These are phyloP conservation scores for Cornus suecica DNA, from an alignment of 148 eudicot species.

Conservation along the genomic window DNA sequence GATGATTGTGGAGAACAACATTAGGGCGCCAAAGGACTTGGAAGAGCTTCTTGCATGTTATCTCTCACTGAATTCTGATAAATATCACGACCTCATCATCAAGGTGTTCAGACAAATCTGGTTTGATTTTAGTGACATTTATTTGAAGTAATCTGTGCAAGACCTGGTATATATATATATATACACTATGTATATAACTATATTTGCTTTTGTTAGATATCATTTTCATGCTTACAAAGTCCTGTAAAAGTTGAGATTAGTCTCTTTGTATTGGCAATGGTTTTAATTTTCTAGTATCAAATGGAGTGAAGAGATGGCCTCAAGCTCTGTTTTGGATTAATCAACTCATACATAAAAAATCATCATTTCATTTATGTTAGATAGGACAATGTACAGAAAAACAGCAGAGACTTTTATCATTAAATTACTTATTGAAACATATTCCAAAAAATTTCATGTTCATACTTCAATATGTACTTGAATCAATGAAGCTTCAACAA, in stretches of 20 bases:
- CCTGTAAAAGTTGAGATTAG: background rate
- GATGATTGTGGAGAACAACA: constrained; percentile 76
- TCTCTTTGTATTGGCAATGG: background rate
- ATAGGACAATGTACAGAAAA: too few relatives aligned
- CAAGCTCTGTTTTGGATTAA: background rate
- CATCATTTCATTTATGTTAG: too few relatives aligned
- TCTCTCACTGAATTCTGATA: constrained; percentile 68
- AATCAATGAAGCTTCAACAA: too few relatives aligned
- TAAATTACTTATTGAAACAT: too few relatives aligned
- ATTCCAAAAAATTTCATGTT: too few relatives aligned
- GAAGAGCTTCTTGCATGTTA: constrained; percentile 85
- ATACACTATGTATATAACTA: background rate
- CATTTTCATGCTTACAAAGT: background rate
- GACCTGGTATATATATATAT: background rate
- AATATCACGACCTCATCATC: constrained; percentile 79
- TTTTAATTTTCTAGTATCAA: background rate
- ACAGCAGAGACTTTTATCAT: too few relatives aligned
- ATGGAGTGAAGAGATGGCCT: constrained; percentile 8
- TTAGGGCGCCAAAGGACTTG: constrained; percentile 62
- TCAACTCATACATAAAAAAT: background rate
- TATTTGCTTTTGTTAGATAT: background rate
- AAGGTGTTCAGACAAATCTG: constrained; percentile 84
- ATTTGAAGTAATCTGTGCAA: constrained; percentile 7
- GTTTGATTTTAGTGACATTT: constrained; percentile 50
- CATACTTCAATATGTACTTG: too few relatives aligned